Conservation (phyloP, 1,139 yeast genomes). For the Protomyces pachydermus region DNA sequence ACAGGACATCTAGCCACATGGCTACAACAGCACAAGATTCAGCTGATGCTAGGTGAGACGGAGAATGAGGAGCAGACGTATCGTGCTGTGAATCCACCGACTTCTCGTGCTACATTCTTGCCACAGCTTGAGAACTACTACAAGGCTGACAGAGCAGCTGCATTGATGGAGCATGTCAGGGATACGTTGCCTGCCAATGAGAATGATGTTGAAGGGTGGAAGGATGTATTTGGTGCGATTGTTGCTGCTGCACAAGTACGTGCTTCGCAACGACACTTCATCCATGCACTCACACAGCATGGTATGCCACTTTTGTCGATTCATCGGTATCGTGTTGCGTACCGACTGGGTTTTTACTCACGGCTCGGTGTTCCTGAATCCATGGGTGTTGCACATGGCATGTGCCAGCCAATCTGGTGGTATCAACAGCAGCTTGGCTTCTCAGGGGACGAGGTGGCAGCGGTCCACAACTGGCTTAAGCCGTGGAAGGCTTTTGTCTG, state of each 20-base stretch:
- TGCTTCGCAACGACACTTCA: conserved; percentile 41
- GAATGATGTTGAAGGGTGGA: conserved; percentile 32
- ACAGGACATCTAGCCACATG: conserved; percentile 40
- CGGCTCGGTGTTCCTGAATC: conserved; percentile 30
- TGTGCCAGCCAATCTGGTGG: conserved; percentile 40
- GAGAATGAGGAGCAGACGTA: conserved; percentile 41
- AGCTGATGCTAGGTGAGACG: conserved; percentile 43
- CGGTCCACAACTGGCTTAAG: conserved; percentile 33
- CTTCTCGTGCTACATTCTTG: conserved; percentile 57
- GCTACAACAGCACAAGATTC: conserved; percentile 35
- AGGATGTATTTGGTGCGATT: conserved; percentile 39
- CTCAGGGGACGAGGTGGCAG: conserved; percentile 37
- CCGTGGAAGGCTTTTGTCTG: conserved; percentile 1
- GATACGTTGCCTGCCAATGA: conserved; percentile 27
- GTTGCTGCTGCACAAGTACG: conserved; percentile 45
- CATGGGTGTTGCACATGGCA: conserved; percentile 37
- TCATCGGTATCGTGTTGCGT: conserved; percentile 40
- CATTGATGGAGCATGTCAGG: conserved; percentile 39
- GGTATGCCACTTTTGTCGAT: conserved; percentile 38
- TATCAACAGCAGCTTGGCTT: conserved; percentile 36
- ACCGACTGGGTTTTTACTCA: conserved; percentile 39
- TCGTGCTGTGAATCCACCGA: conserved; percentile 44
- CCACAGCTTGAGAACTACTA: conserved; percentile 46
- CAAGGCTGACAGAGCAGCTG: conserved; percentile 38
- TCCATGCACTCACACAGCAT: conserved; percentile 36